Conservation (phyloP, 2,329 filamentous ascomycete genomes). For the Lasiodiplodia sp. region DNA sequence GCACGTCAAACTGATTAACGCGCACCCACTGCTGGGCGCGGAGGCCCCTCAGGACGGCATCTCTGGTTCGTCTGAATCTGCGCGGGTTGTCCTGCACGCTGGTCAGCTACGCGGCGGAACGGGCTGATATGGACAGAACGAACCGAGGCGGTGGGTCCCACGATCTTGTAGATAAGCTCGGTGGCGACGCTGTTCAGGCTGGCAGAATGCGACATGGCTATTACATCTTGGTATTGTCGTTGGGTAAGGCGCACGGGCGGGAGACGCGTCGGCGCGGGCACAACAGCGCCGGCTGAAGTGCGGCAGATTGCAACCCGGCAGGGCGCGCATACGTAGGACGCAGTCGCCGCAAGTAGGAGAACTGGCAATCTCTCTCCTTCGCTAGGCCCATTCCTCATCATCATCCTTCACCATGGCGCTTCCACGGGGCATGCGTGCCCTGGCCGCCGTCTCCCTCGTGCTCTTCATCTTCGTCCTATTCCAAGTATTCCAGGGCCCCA, state of each 20-base stretch:
- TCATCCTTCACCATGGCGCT: conserved; percentile 72
- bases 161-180: conserved; percentile 72
- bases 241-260: conserved; percentile 17
- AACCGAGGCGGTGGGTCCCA: conserved; percentile 50
- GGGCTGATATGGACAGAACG: neutral
- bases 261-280: conserved; percentile 26
- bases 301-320: neutral
- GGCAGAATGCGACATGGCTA: conserved; percentile 73
- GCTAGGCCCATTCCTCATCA: neutral
- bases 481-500: conserved; percentile 71
- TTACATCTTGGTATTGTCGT: conserved; percentile 22
- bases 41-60: conserved; percentile 49
- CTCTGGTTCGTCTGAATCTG: conserved; percentile 46
- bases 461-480: conserved; percentile 82
- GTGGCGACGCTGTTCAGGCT: conserved; percentile 70
- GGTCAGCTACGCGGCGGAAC: conserved; percentile 13
- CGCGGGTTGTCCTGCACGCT: conserved; percentile 34
- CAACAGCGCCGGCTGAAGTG: neutral
- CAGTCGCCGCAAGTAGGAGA: neutral
- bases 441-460: conserved; percentile 74
- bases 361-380: conserved; percentile 5
- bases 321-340: conserved; percentile 12
- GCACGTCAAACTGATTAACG: conserved; percentile 59
- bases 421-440: conserved; percentile 81
- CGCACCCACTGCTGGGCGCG: conserved; percentile 52